Conservation (phyloP, 768 basidiomycete species). For the Lentinula detonsa region DNA sequence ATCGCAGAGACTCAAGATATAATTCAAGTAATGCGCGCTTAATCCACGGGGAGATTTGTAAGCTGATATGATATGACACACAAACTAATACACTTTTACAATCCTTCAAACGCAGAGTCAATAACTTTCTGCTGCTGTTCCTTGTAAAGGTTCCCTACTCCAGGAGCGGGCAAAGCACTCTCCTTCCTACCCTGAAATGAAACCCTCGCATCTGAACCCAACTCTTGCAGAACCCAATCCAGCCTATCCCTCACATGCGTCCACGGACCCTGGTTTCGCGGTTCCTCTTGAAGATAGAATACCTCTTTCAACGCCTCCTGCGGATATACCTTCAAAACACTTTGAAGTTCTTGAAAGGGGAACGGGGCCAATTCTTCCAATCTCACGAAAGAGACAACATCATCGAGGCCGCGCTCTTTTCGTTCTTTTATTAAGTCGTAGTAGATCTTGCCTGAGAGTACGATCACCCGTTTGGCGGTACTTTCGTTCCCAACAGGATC, state of each 20-base stretch:
- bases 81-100: conserved; percentile 11
- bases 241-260: conserved; percentile 59
- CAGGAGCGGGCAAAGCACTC: conserved; percentile 74
- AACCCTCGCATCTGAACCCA: conserved; percentile 30
- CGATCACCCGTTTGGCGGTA: conserved; percentile 56
- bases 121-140: conserved; percentile 60
- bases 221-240: conserved; percentile 36
- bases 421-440: conserved; percentile 81
- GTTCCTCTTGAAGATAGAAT: conserved; percentile 83
- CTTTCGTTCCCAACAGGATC: conserved; percentile 36
- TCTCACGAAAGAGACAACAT: conserved; percentile 62
- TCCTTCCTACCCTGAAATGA: conserved; percentile 62
- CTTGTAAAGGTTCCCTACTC: conserved; percentile 63
- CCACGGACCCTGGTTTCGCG: conserved; percentile 83
- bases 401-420: conserved; percentile 37
- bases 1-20: neutral
- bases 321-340: conserved; percentile 40
- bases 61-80: no score
- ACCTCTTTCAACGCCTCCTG: conserved; percentile 27
- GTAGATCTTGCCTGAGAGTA: conserved; percentile 81
- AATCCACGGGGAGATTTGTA: neutral
- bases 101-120: conserved; percentile 47
- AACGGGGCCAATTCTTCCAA: conserved; percentile 87
- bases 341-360: conserved; percentile 56
- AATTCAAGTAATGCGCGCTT: neutral